Evolutionary conservation across 2,329 filamentous ascomycete species (phyloP).

Genomic region (Phyllosticta citriasiana): DNA sequence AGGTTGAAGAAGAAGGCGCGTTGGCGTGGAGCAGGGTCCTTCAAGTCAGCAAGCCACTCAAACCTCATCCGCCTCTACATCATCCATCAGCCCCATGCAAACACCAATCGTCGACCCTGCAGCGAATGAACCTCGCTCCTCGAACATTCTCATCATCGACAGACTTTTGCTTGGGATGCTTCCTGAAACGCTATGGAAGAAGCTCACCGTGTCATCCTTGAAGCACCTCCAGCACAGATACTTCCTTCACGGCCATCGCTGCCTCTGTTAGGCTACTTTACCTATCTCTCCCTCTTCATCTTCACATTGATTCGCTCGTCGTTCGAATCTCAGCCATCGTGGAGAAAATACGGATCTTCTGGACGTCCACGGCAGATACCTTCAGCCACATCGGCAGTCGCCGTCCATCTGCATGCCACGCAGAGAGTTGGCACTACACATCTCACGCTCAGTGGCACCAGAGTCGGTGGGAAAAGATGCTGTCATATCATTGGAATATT

Average conservation of each 20-base stretch:
- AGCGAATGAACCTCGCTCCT: too few relatives aligned
- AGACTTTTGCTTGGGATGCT: too few relatives aligned
- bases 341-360: neutral
- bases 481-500: neutral
- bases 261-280: neutral
- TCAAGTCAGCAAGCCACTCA: too few relatives aligned
- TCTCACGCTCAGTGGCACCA: neutral
- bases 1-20: too few relatives aligned
- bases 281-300: neutral
- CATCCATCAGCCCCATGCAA: too few relatives aligned
- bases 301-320: neutral
- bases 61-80: too few relatives aligned
- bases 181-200: neutral
- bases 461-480: neutral
- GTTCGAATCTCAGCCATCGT: neutral
- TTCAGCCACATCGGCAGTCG: neutral
- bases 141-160: too few relatives aligned
- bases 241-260: neutral
- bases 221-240: neutral
- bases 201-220: neutral
- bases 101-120: too few relatives aligned
- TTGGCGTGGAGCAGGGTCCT: too few relatives aligned
- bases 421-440: neutral
- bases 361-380: neutral
- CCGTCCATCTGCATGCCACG: neutral